Percentiles rank a stretch among this genome's conserved stretches.
phyloP scores from a whole-genome alignment of 2,329 filamentous ascomycete species.

The Apiospora rasikravindrae region DNA sequence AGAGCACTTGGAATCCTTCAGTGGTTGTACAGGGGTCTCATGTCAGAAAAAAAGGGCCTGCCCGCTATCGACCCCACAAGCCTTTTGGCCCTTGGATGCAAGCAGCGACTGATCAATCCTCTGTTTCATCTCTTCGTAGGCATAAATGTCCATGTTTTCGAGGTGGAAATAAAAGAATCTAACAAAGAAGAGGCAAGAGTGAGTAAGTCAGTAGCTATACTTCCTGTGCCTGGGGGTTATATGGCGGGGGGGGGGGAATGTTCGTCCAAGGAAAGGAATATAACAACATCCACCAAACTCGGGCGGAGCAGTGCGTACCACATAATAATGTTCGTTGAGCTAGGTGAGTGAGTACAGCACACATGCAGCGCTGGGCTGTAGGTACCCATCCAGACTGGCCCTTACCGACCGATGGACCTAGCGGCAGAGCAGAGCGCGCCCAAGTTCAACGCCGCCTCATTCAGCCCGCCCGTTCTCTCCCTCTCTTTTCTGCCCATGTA shows the following conservation, averaged over 20 bases:
- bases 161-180: not conserved
- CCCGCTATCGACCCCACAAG: slow-evolving; percentile 4
- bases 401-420: not conserved
- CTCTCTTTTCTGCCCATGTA: not conserved
- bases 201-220: not conserved
- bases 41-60: not conserved
- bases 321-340: too few species aligned
- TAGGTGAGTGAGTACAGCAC: too few species aligned
- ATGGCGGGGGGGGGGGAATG: too few species aligned
- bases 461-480: slow-evolving; percentile 7
- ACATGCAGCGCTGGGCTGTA: not conserved
- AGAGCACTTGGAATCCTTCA: not conserved
- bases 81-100: not conserved
- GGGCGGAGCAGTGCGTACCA: too few species aligned
- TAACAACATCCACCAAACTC: too few species aligned
- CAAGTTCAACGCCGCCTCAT: slow-evolving; percentile 1
- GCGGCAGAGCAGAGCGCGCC: not conserved
- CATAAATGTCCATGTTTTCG: not conserved
- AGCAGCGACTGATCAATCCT: not conserved
- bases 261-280: too few species aligned
- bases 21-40: slow-evolving; percentile 8
- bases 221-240: not conserved
- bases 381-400: not conserved
- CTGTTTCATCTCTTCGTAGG: not conserved
- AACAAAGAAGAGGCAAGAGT: not conserved